Evolutionary conservation across 1,284 basidiomycete genomes (phyloP), one percentile per base, ranked within the genome.

Genomic region (Austropuccinia psidii): DNA sequence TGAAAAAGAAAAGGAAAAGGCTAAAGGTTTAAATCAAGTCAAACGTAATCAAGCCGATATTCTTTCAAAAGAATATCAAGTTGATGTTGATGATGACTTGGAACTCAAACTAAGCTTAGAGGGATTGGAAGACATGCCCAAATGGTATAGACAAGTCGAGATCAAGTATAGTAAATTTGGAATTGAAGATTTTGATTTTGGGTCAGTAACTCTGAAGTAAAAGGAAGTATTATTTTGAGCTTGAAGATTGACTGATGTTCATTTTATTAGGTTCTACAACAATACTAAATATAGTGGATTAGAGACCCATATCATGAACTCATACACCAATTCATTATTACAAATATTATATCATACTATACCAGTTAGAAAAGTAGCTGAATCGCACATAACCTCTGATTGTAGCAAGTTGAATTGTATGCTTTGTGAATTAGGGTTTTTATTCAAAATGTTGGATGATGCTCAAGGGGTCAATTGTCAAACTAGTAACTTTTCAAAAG

Each of bases 171-270:
- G 92, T 58, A 93, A 93, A 78, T 99, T 98, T 77, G 95, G 95
- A n/a, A 91, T 98, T 31, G 95, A 95, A 80, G 95, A 99, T 81
- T 99, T 99, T 79, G 96, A 99, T 81, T 99, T 98, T 79, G 94
- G 86, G 90, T 91, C 78, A 74, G 84, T 79, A 21, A 43, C 0
- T 31, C 41, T 31, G 19, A 27, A 17, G 4, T 43, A n/a, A 21
- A n/a, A n/a, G n/a, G n/a, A n/a, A n/a, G 15, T 39, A 47, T 24
- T 29, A 65, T 27, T 47, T 33, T 6, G n/a, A n/a, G n/a, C n/a
- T n/a, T n/a, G n/a, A n/a, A n/a, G n/a, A n/a, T n/a, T n/a, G n/a
- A n/a, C n/a, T n/a, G n/a, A n/a, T n/a, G n/a, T n/a, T n/a, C n/a
- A n/a, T n/a, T n/a, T n/a, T n/a, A n/a, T n/a, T 74, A 93, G 92